These are phyloP conservation scores for Skeletonema grethae DNA, from an alignment of 108 stramenopile species.

Conservation along the genomic window DNA sequence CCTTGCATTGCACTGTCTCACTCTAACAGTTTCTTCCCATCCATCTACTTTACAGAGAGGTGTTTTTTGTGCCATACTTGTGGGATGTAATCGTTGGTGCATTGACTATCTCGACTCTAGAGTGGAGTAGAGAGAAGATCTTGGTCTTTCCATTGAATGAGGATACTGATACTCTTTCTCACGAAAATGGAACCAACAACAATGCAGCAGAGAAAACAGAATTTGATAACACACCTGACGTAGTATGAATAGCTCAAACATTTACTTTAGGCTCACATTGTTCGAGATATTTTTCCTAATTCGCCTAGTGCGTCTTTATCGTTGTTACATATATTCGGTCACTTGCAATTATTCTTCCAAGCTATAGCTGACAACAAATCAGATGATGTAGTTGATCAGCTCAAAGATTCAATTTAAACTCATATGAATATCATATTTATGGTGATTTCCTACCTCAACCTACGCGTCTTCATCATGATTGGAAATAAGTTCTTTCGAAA, in stretches of 20 bases:
- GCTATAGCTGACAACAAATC: too few species aligned
- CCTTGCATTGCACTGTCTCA: background rate
- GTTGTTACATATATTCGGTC: too few species aligned
- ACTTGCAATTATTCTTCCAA: too few species aligned
- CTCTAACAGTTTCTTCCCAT: background rate
- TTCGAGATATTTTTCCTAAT: background rate
- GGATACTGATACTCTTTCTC: background rate
- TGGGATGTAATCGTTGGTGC: slow-evolving; percentile 73
- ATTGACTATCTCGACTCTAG: slow-evolving; percentile 60
- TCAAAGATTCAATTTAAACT: too few species aligned
- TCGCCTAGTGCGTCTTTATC: too few species aligned
- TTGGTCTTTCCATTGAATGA: slow-evolving; percentile 62
- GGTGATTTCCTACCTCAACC: too few species aligned
- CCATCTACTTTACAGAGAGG: slow-evolving; percentile 37
- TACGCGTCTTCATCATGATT: too few species aligned
- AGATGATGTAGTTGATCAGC: too few species aligned
- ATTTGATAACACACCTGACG: slow-evolving; percentile 18
- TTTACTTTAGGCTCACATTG: background rate
- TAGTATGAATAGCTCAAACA: slow-evolving; percentile 3
- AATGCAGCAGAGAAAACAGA: slow-evolving; percentile 9
- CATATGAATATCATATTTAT: too few species aligned
- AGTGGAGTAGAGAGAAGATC: slow-evolving; percentile 70
- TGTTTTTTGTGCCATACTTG: slow-evolving; percentile 80
- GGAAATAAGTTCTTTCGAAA: too few species aligned
- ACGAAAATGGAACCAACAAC: background rate